Base-by-base conservation (phyloP, 2,329 filamentous ascomycete genomes). In the Trichoderma brevicompactum region DNA sequence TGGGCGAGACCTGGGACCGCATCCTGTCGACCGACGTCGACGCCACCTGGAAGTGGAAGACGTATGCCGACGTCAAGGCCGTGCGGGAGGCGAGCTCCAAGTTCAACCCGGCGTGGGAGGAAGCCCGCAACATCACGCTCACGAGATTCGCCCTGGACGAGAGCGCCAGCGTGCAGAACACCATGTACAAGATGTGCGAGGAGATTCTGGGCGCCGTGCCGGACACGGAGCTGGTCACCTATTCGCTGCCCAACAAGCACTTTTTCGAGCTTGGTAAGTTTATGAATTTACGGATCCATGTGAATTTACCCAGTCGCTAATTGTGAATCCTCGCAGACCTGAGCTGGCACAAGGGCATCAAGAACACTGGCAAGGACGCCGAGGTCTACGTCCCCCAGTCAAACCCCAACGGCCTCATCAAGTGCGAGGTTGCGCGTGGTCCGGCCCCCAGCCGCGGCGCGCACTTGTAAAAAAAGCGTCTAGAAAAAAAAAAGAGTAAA, bases 181-280 rank as follows among this genome's bases (percentile, higher is more conserved):
- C 94, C 67, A 98, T 99, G 95, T 99, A 97, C 83, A 96, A 97
- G 83, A 99, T 99, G 94, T 89, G 87, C 72, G 90, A 94, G 77
- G 83, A 89, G 77, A 97, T 99, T 70, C 83, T 99, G 61, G 89
- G 86, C 8, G 87, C 83, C 23, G 91, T 89, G 28, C 90, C 92
- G 13, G 82, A 89, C 69, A 85, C 93, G 23, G 86, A 89, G 50
- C 83, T 84, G 23, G 92, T 95, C 48, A 86, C 90, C 72, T 98
- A 97, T 76, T 84, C 89, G 8, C 83, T 99, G 73, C 95, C 95
- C 10, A 99, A 99, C 83, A 98, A 97, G 83, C 95, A 99, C 80
- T 98, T 97, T 81, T 98, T 98, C 75, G 94, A 98, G 79, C 89
- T 98, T 78, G 91, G 88, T 92, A 81, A 80, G 89, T 68, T 74